phyloP scores from a whole-genome alignment of 768 basidiomycete species.

The Pisolithus tinctorius region DNA sequence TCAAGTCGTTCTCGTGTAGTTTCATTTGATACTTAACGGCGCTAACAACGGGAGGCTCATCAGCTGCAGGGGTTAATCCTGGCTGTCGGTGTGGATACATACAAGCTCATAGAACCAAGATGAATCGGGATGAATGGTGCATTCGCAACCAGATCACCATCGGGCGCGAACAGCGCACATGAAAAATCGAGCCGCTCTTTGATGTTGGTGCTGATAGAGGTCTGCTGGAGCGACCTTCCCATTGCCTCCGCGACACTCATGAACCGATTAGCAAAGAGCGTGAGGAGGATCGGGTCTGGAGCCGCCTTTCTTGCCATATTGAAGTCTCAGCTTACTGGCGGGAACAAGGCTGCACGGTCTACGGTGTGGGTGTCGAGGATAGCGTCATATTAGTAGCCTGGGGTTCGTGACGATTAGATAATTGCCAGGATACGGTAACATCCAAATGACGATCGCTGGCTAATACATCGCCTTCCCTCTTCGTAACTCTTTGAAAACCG shows the following conservation, averaged over 20 bases:
- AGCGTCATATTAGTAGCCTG: too few relatives aligned
- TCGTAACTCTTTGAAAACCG: conserved; percentile 38
- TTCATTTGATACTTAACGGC: conserved; percentile 90
- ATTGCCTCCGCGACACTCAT: conserved; percentile 98
- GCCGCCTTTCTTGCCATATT: conserved; percentile 23
- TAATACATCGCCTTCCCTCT: not conserved
- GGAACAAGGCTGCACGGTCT: not conserved
- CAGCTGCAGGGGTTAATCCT: not conserved
- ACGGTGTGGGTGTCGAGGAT: too few relatives aligned
- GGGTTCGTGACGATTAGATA: too few relatives aligned
- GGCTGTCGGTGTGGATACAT: conserved; percentile 23
- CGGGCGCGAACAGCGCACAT: conserved; percentile 92
- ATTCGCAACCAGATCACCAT: conserved; percentile 91
- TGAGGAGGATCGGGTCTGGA: conserved; percentile 82
- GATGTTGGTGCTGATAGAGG: conserved; percentile 88
- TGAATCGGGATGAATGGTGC: conserved; percentile 89
- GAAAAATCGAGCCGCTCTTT: conserved; percentile 94
- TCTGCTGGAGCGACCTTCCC: conserved; percentile 86
- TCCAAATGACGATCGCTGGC: too few relatives aligned
- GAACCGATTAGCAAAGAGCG: conserved; percentile 92
- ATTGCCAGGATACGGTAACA: too few relatives aligned
- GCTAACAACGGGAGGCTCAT: conserved; percentile 28
- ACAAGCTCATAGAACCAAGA: conserved; percentile 89
- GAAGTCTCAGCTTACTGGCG: not conserved
- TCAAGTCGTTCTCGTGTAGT: conserved; percentile 58